Evolutionary conservation across 345 rosid genomes (phyloP).

Genomic region (Physaria fendleri): DNA sequence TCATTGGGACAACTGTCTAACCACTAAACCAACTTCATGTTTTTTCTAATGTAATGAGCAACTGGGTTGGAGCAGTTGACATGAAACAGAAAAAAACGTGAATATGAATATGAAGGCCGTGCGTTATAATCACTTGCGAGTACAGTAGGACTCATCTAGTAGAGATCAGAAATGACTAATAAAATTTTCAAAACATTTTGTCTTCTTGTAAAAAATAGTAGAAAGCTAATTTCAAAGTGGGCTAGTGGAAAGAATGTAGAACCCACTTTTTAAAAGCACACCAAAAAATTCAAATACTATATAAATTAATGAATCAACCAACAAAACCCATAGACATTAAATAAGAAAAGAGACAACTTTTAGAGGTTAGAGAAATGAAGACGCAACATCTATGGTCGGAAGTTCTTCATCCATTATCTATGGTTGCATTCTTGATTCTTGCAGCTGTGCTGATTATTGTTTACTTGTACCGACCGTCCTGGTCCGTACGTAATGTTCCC

Average conservation of each 20-base stretch:
- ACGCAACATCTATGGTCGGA: constrained; percentile 27
- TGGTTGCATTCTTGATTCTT: constrained; percentile 16
- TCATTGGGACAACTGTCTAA: too few species aligned
- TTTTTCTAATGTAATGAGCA: too few species aligned
- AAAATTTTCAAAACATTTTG: constrained; percentile 3
- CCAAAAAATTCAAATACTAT: constrained; percentile 21
- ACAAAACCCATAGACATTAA: constrained; percentile 7
- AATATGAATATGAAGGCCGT: background rate
- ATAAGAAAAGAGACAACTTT: background rate
- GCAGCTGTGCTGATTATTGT: constrained; percentile 27
- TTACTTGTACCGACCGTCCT: constrained; percentile 53
- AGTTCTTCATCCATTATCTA: constrained; percentile 15
- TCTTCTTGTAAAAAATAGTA: constrained; percentile 11
- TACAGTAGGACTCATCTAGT: background rate
- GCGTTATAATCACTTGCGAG: background rate
- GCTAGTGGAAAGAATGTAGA: constrained; percentile 23
- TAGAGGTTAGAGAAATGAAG: constrained; percentile 21
- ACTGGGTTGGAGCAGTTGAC: too few species aligned
- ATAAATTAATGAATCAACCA: constrained; percentile 23
- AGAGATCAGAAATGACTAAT: constrained; percentile 3
- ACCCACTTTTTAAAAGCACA: constrained; percentile 21
- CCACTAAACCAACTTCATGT: too few species aligned
- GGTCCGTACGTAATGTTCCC: constrained; percentile 56
- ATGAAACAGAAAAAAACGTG: background rate
- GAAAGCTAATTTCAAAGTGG: background rate